Base-by-base conservation (phyloP, 208 protist species). In the Crithidia acanthocephali region DNA sequence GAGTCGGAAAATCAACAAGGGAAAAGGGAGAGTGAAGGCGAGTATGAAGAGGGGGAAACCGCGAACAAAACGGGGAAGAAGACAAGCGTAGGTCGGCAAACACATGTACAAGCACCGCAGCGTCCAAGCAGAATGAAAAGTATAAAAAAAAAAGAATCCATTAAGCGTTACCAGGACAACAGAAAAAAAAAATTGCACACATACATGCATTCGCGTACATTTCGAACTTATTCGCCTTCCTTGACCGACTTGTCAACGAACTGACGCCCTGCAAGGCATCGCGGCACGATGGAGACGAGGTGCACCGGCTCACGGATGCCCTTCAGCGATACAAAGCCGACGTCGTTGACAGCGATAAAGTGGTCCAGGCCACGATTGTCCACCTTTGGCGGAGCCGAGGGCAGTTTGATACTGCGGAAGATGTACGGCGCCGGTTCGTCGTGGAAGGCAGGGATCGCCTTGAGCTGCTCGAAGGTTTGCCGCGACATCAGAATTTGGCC, bases 401-500 rank as follows among this genome's bases (percentile, higher is more conserved):
- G 74, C 7, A 87, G 74, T n/a, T 86, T 64, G 5, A 92, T n/a
- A 27, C 45, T 66, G 15, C 83, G 82, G 25, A 90, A 72, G 25
- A 77, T 64, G 40, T 68, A 55, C 40, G 78, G 69, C 63, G 82
- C 90, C 40, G 85, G 83, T 51, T 95, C 81, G 58, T 83, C 69
- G 51, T 79, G 72, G 60, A 92, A 90, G 15, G 70, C 83, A 2
- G 81, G 79, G 15, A 85, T 86, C 8, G 73, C 66, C 71, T 84
- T 86, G 11, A 92, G 80, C 23, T 74, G 64, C 73, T 90, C 73
- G 28, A 86, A 90, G 13, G 80, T 85, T 55, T 91, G 61, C 1
- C 80, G 79, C 25, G 85, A 95, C 68, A 94, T 76, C 23, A 91
- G 61, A 52, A 95, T 95, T 62, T 97, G 90, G 2, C 92, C 95